phyloP scores from a whole-genome alignment of 163 green algal genomes.

The Scenedesmus sp. region DNA sequence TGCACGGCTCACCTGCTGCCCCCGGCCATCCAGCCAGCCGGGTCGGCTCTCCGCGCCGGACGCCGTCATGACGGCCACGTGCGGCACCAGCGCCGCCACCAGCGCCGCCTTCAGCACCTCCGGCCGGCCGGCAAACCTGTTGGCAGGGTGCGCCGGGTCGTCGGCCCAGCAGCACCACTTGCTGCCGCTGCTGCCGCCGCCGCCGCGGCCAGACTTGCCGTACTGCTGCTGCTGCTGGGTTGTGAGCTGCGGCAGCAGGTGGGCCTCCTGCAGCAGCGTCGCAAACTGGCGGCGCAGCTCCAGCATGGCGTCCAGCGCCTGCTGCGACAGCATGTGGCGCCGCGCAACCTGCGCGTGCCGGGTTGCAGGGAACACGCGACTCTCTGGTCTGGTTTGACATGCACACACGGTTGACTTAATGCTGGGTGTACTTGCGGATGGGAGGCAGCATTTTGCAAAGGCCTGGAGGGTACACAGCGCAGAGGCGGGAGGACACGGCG shows the following conservation, averaged over 20 bases:
- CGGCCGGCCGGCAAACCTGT: conserved; percentile 22
- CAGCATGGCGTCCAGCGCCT: conserved; percentile 59
- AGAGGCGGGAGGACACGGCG: too few relatives aligned
- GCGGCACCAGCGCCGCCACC: conserved; percentile 88
- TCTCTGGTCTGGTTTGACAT: too few relatives aligned
- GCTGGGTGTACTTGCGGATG: too few relatives aligned
- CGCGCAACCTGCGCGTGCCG: conserved; percentile 43
- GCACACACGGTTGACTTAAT: too few relatives aligned
- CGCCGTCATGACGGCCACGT: conserved; percentile 80
- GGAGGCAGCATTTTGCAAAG: too few relatives aligned
- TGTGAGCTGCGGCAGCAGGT: conserved; percentile 69
- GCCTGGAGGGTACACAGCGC: too few relatives aligned
- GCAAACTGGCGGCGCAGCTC: conserved; percentile 94
- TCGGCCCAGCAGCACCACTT: conserved; percentile 46
- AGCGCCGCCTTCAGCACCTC: conserved; percentile 86
- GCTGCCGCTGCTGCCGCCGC: neutral
- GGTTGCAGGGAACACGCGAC: too few relatives aligned
- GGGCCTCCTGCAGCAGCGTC: conserved; percentile 85
- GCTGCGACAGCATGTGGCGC: conserved; percentile 33
- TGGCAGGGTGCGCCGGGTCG: conserved; percentile 29
- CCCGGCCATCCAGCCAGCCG: conserved; percentile 71
- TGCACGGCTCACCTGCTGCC: conserved; percentile 34
- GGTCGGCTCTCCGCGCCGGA: conserved; percentile 26
- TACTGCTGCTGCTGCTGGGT: conserved; percentile 22
- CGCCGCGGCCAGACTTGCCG: neutral